Conservation (phyloP, 2,329 filamentous ascomycete species). For the Ramularia endophylla region DNA sequence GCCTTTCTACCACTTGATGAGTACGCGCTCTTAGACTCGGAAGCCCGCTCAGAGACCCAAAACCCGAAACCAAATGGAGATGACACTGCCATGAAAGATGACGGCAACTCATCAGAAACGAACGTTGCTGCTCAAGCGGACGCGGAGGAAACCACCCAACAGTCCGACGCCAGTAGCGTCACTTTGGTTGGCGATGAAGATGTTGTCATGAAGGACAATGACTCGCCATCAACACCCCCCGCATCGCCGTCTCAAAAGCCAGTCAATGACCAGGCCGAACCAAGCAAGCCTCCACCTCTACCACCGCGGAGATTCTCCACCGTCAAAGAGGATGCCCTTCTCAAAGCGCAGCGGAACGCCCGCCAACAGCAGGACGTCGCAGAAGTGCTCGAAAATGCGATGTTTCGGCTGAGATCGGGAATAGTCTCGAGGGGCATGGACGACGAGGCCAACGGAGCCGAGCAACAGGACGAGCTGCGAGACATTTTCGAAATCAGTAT, state of each 20-base stretch:
- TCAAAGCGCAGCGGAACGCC: slow-evolving; percentile 54
- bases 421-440: slow-evolving; percentile 66
- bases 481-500: slow-evolving; percentile 25
- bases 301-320: slow-evolving; percentile 34
- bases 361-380: slow-evolving; percentile 80
- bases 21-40: slow-evolving; percentile 19
- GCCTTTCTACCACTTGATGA: slow-evolving; percentile 29
- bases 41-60: slow-evolving; percentile 9
- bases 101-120: slow-evolving; percentile 13
- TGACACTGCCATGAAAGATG: slow-evolving; percentile 10
- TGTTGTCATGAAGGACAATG: slow-evolving; percentile 19
- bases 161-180: slow-evolving; percentile 22
- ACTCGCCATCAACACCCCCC: slow-evolving; percentile 25
- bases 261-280: slow-evolving; percentile 31
- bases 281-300: slow-evolving; percentile 46
- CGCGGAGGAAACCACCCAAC: slow-evolving; percentile 3
- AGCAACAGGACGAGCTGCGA: slow-evolving; percentile 62
- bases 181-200: slow-evolving; percentile 22
- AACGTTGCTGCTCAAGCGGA: neutral
- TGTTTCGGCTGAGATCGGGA: slow-evolving; percentile 84
- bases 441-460: slow-evolving; percentile 61
- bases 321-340: slow-evolving; percentile 30
- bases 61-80: slow-evolving; percentile 6
- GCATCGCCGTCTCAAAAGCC: slow-evolving; percentile 32
- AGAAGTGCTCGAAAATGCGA: slow-evolving; percentile 88